Evolutionary conservation across 2,329 filamentous ascomycete species (phyloP), one percentile per base, ranked within the genome.

Genomic region (Cadophora malorum): DNA sequence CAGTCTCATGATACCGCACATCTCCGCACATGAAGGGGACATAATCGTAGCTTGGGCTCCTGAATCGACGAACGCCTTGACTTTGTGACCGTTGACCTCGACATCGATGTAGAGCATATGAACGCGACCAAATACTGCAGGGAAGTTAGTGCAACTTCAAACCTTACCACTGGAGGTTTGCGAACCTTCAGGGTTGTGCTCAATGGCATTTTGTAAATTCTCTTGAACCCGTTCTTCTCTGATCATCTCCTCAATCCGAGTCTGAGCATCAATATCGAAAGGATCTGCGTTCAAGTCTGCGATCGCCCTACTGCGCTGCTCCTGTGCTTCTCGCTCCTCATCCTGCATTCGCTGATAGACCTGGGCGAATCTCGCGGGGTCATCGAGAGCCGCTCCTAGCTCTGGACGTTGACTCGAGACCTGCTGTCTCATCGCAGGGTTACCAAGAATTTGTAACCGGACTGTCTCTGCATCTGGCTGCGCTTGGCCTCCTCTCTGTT

Each of bases 11-110:
- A 99, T 98, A 74, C 93, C 93, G 78, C 96, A 99, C 9, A 89
- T 86, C 77, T 97, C 92, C 31, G 96, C 96, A 77, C 94, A 97
- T 28, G 89, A 85, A 5, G 96, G 96, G 5, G 95, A 98, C 96
- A 99, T 99, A 82, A 99, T 97, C 63, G 96, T 99, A 31, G 95
- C 94, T 81, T 99, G 96, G 28, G 96, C 96, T 69, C 96, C 96
- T 1, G 96, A 98, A 79, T 99, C 96, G 69, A 99, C 96, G 73
- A 99, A 91, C 2, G 95, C 96, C 83, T 97, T 98, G 75, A 99
- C 90, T 67, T 92, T 92, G 74, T 93, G 87, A 14, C 92, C 91
- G 79, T 99, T 99, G 75, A 99, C 96, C 79, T 96, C 92, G 69
- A 97, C 94, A 77, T 96, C 90, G 74, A 98, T 91, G 80, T 99